These are phyloP conservation scores for Syzygium oleosum DNA, from an alignment of 345 rosid species.

Conservation along the genomic window DNA sequence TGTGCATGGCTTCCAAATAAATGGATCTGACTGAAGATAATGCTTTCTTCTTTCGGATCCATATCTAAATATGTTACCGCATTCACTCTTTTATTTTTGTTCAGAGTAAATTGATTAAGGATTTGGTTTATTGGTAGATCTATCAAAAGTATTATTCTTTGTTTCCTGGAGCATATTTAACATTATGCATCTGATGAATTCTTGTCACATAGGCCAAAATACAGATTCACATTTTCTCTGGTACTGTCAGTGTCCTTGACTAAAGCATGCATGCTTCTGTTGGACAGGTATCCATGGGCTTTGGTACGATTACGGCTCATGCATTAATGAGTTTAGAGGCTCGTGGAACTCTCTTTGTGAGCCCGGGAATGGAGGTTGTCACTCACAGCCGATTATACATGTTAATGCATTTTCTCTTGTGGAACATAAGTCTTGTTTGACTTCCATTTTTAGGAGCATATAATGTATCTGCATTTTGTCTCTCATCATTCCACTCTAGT, in stretches of 20 bases:
- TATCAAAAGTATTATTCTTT: neutral
- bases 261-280: neutral
- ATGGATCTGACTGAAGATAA: neutral
- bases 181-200: neutral
- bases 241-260: neutral
- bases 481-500: neutral
- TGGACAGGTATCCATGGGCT: conserved; percentile 89
- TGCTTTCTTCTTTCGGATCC: neutral
- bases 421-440: neutral
- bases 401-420: neutral
- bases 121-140: neutral
- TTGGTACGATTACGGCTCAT: conserved; percentile 74
- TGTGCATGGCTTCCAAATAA: neutral
- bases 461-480: neutral
- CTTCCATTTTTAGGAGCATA: neutral
- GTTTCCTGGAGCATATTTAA: neutral
- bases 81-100: neutral
- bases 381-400: neutral
- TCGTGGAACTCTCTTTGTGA: conserved; percentile 83
- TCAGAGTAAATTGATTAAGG: neutral
- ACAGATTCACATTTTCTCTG: neutral
- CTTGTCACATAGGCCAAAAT: neutral
- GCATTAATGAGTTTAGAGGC: conserved; percentile 90
- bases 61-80: neutral
- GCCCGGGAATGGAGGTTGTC: conserved; percentile 84